Conservation (phyloP, 2,329 filamentous ascomycete species). For the Colletotrichum aenigma region DNA sequence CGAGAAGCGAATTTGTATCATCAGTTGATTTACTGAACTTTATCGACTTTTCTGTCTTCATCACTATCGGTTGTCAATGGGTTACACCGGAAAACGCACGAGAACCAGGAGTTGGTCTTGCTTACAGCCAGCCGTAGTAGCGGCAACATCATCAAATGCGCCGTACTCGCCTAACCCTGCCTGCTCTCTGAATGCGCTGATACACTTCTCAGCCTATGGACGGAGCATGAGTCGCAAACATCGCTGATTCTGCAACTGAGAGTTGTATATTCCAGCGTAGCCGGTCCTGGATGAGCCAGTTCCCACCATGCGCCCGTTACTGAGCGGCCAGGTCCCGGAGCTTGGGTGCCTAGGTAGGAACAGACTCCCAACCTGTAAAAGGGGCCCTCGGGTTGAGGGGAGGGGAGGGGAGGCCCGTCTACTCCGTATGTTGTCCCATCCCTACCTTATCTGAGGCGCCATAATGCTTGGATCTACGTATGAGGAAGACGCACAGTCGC, state of each 20-base stretch:
- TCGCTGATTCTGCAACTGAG: neutral
- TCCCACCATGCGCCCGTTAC: neutral
- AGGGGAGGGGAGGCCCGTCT: neutral
- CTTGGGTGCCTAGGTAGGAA: neutral
- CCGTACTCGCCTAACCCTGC: neutral
- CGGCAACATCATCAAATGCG: neutral
- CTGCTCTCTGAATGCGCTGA: neutral
- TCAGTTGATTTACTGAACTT: neutral
- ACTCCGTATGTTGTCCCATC: neutral
- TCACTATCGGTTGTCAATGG: neutral
- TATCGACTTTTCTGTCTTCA: neutral
- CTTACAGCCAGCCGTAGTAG: neutral
- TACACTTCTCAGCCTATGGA: neutral
- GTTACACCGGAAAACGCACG: neutral
- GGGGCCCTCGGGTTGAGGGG: neutral
- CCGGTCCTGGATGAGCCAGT: neutral
- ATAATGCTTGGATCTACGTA: neutral
- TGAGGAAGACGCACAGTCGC: neutral
- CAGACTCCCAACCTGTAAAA: neutral
- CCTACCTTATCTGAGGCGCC: neutral
- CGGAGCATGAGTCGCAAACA: neutral
- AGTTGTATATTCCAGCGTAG: neutral
- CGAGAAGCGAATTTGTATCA: neutral
- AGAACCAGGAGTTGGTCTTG: neutral
- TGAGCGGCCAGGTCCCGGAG: neutral